These are phyloP conservation scores for Mycena kentingensis DNA, from an alignment of 768 basidiomycete genomes.

Conservation along the genomic window DNA sequence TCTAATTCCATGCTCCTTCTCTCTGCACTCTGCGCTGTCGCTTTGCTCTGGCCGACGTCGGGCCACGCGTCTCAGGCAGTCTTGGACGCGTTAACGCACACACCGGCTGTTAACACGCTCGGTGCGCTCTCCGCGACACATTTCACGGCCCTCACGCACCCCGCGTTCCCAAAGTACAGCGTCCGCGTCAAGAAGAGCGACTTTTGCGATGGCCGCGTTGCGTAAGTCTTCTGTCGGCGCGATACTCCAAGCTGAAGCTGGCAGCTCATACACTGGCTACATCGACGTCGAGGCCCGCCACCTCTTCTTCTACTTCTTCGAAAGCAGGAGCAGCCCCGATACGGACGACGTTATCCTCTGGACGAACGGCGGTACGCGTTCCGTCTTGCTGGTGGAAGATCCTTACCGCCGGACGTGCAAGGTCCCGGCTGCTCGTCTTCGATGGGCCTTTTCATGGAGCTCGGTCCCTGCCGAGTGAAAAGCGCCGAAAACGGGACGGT, in stretches of 20 bases:
- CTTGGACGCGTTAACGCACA: too few species aligned
- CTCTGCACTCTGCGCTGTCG: too few species aligned
- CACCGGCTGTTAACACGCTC: background rate
- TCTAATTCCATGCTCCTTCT: too few species aligned
- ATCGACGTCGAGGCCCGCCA: constrained; percentile 46
- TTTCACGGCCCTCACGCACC: constrained; percentile 35
- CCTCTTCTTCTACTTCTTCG: constrained; percentile 56
- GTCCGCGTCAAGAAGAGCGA: constrained; percentile 39
- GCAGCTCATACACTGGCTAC: constrained; percentile 46
- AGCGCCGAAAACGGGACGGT: constrained; percentile 38
- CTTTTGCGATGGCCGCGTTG: constrained; percentile 34
- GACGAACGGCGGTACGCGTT: constrained; percentile 44
- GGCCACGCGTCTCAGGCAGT: too few species aligned
- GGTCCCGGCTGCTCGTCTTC: constrained; percentile 5
- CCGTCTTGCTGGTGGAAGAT: too few species aligned
- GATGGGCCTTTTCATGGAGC: constrained; percentile 7
- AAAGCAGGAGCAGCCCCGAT: constrained; percentile 43
- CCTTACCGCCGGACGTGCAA: too few species aligned
- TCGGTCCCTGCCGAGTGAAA: constrained; percentile 50
- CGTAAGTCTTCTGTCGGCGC: background rate
- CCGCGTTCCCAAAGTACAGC: constrained; percentile 43
- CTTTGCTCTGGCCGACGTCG: too few species aligned
- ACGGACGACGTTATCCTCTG: constrained; percentile 42
- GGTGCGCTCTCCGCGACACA: constrained; percentile 6
- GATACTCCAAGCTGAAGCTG: background rate